Conservation (phyloP, 768 basidiomycete genomes). For the Tubosaeta sp. region DNA sequence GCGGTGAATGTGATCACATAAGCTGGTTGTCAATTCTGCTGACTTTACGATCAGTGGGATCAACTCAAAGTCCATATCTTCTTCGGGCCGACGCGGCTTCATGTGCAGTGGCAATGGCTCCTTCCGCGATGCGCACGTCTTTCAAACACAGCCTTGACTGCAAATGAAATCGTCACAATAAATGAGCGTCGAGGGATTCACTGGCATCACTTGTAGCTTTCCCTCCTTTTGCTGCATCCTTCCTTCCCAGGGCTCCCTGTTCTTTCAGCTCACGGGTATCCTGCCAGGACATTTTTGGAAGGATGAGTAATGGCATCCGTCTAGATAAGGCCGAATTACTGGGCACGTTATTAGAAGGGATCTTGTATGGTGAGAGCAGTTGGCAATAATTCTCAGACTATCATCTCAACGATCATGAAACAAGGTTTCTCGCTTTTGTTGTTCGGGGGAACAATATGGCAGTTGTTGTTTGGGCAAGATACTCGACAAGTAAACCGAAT, state of each 20-base stretch:
- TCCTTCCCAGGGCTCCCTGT: background rate
- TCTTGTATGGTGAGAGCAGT: slow-evolving; percentile 3
- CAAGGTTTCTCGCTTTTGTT: slow-evolving; percentile 30
- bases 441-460: slow-evolving; percentile 26
- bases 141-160: background rate
- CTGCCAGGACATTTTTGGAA: background rate
- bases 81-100: background rate
- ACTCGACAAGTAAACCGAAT: slow-evolving; percentile 6
- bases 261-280: background rate
- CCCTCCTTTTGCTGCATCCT: too few relatives aligned
- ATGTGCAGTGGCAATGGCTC: background rate
- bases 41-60: background rate
- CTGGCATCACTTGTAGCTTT: background rate
- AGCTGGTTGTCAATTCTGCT: background rate
- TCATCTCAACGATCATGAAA: background rate
- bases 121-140: background rate
- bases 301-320: slow-evolving; percentile 1
- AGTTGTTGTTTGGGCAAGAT: slow-evolving; percentile 6
- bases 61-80: too few relatives aligned
- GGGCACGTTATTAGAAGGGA: background rate
- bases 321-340: slow-evolving; percentile 3
- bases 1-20: background rate
- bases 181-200: background rate
- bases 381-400: background rate
- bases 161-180: background rate